Evolutionary conservation across 345 rosid genomes (phyloP).

Genomic region (Murraya paniculata): DNA sequence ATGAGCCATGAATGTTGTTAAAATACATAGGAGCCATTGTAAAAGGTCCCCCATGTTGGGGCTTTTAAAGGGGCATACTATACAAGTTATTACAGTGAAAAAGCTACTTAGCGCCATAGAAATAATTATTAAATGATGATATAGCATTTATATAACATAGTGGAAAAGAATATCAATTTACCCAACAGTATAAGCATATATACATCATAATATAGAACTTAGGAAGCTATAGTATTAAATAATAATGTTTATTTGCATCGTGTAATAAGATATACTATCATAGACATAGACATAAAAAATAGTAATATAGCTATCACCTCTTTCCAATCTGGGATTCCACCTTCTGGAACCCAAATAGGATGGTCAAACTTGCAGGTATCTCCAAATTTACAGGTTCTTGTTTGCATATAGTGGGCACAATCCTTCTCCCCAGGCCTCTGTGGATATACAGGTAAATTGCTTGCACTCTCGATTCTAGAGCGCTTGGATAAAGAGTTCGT

Average conservation of each 20-base stretch:
- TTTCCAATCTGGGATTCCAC: constrained; percentile 99
- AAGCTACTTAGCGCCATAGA: background rate
- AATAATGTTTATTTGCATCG: constrained; percentile 10
- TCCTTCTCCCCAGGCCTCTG: constrained; percentile 98
- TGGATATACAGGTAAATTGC: constrained; percentile 84
- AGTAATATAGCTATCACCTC: constrained; percentile 88
- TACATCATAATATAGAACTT: constrained; percentile 6
- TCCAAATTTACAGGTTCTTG: constrained; percentile 98
- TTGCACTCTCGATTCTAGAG: constrained; percentile 79
- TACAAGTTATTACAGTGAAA: background rate
- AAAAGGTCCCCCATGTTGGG: background rate
- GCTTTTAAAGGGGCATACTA: background rate
- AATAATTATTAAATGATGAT: background rate
- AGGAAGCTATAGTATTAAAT: background rate
- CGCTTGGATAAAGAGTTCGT: constrained; percentile 79
- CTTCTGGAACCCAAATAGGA: constrained; percentile 99
- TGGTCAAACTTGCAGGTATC: constrained; percentile 99
- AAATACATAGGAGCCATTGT: background rate
- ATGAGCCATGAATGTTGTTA: background rate
- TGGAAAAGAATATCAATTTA: background rate
- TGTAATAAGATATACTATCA: constrained; percentile 26
- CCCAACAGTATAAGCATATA: constrained; percentile 12
- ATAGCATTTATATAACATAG: constrained; percentile 6
- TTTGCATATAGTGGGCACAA: constrained; percentile 98
- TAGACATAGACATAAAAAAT: constrained; percentile 35